phyloP scores from a whole-genome alignment of 2,329 filamentous ascomycete genomes.

The Penicillium brevicompactum region DNA sequence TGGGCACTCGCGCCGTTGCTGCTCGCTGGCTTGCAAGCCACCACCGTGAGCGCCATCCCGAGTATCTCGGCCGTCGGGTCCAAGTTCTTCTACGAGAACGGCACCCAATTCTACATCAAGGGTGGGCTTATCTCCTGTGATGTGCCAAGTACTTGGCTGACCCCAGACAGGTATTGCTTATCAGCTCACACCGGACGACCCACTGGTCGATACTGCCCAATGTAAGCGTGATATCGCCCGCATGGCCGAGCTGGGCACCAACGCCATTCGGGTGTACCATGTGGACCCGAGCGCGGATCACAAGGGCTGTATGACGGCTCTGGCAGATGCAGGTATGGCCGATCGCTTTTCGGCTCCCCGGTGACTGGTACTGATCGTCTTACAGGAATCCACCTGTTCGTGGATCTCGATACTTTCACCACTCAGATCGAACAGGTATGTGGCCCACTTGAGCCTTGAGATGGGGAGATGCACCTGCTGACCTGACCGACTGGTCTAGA shows the following conservation, averaged over 20 bases:
- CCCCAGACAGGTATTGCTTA: conserved; percentile 70
- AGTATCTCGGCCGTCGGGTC: conserved; percentile 67
- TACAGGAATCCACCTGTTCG: conserved; percentile 67
- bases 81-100: conserved; percentile 83
- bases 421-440: conserved; percentile 48
- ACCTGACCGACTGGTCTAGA: conserved; percentile 39
- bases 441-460: neutral
- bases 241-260: conserved; percentile 80
- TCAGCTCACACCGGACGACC: conserved; percentile 67
- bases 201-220: conserved; percentile 73
- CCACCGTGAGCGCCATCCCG: conserved; percentile 48
- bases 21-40: conserved; percentile 29
- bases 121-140: conserved; percentile 51
- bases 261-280: conserved; percentile 86
- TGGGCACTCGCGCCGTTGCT: conserved; percentile 25
- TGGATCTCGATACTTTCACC: conserved; percentile 68
- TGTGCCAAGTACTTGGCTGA: conserved; percentile 12
- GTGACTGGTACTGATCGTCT: neutral
- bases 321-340: conserved; percentile 70
- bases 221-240: conserved; percentile 73
- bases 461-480: conserved; percentile 4
- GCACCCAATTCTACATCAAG: conserved; percentile 82
- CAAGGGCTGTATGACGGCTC: conserved; percentile 76
- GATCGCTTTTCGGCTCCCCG: neutral
- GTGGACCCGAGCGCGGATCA: conserved; percentile 74